A percentile compares a stretch with the other conserved stretches of the same genome.
These are phyloP conservation scores for Tuber melanosporum DNA, from an alignment of 495 filamentous ascomycete species.

Conservation along the genomic window DNA sequence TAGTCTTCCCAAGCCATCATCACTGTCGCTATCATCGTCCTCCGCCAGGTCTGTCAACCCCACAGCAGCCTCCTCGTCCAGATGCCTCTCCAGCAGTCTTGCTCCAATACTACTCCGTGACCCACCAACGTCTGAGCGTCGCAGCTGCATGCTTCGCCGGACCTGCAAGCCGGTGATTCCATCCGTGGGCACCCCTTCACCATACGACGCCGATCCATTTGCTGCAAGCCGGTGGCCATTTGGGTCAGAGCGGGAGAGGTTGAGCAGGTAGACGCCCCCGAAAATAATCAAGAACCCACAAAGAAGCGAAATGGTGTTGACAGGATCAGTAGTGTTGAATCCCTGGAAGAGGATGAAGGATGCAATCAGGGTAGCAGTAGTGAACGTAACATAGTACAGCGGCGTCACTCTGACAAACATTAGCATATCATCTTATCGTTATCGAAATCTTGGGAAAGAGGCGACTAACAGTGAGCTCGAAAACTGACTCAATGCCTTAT, in stretches of 20 bases:
- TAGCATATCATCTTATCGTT: slow-evolving; percentile 39
- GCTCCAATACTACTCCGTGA: slow-evolving; percentile 53
- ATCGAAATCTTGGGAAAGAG: not conserved
- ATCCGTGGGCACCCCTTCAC: slow-evolving; percentile 81
- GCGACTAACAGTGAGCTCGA: slow-evolving; percentile 82
- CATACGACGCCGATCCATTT: slow-evolving; percentile 51
- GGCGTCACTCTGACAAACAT: slow-evolving; percentile 74
- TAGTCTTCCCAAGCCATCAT: slow-evolving; percentile 31
- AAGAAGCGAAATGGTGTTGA: slow-evolving; percentile 88
- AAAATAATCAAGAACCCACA: slow-evolving; percentile 96
- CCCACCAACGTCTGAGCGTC: slow-evolving; percentile 56
- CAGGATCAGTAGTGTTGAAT: slow-evolving; percentile 90
- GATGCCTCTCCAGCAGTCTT: slow-evolving; percentile 54
- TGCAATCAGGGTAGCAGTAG: slow-evolving; percentile 84
- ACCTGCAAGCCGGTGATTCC: slow-evolving; percentile 83
- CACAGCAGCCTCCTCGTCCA: slow-evolving; percentile 51
- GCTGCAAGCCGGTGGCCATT: slow-evolving; percentile 65
- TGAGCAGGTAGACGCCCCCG: slow-evolving; percentile 92
- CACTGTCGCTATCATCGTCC: slow-evolving; percentile 53
- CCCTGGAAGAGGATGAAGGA: slow-evolving; percentile 96
- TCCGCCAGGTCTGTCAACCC: slow-evolving; percentile 59
- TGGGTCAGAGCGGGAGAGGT: slow-evolving; percentile 84
- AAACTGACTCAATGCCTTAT: slow-evolving; percentile 95
- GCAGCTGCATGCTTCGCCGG: slow-evolving; percentile 82
- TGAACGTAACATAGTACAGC: slow-evolving; percentile 99